Evolutionary conservation across 371 early-diverging fungal genomes (phyloP).

Genomic region (Mortierella sp.): DNA sequence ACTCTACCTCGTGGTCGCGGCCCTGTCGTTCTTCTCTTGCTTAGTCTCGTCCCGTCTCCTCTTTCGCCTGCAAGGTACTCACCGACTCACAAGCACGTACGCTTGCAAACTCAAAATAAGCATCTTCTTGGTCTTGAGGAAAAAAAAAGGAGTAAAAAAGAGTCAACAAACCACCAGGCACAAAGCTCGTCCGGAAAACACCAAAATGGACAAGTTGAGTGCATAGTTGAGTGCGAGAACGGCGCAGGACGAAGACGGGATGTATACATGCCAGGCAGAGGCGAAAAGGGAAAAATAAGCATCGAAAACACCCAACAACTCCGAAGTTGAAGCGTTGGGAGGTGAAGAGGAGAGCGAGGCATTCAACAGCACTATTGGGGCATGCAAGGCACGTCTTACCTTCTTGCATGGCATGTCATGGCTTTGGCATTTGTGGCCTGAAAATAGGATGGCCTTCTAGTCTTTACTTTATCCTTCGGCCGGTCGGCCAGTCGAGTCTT

Average conservation of each 20-base stretch:
- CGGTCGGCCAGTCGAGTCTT: not conserved
- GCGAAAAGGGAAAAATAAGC: not conserved
- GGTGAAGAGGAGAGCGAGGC: not conserved
- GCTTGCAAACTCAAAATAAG: not conserved
- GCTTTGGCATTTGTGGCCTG: not conserved
- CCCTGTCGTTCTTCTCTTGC: too few relatives aligned
- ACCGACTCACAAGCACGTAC: not conserved
- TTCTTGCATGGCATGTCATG: not conserved
- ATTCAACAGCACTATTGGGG: not conserved
- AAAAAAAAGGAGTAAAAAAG: not conserved
- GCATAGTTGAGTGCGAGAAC: not conserved
- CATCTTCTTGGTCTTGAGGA: not conserved
- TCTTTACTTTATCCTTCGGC: not conserved
- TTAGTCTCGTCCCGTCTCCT: too few relatives aligned
- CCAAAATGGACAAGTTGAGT: not conserved
- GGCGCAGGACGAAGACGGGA: too few relatives aligned
- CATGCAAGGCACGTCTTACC: not conserved
- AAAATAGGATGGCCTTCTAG: not conserved
- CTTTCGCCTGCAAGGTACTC: not conserved
- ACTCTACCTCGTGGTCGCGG: not conserved
- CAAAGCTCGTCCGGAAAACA: not conserved
- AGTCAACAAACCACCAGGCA: not conserved
- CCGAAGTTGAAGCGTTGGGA: too few relatives aligned
- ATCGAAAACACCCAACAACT: too few relatives aligned
- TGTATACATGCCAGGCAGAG: not conserved